Base-by-base conservation (phyloP, 2,329 filamentous ascomycete species). In the Camillea tinctor region DNA sequence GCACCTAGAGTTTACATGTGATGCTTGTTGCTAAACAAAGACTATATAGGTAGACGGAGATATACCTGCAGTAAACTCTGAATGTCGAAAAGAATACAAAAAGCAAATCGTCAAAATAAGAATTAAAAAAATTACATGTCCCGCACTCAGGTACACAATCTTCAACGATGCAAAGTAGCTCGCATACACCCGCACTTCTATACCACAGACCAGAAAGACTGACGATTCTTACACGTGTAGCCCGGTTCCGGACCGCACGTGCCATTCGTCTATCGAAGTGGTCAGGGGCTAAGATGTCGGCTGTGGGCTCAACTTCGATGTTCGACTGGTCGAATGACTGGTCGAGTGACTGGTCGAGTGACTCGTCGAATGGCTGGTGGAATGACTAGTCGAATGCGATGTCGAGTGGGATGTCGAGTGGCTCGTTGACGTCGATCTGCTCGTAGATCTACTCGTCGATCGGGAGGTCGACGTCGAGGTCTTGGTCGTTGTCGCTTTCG, bases 191-290 rank as follows among this genome's bases (percentile, higher is more conserved):
- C 49, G 59, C 48, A 26, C 50, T 50, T 30, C 62, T 61, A 54
- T 66, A 69, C 58, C 68, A 69, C 11, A 58, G 17, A 22, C 68
- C 66, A 52, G 60, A 66, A 6, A 3, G 1, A 20, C 59, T 67
- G 8, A n/a, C n/a, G n/a, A 13, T 64, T 62, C 19, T 26, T 52
- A 54, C 66, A 69, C 51, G 66, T 69, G 36, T 60, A 62, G 11
- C 64, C 65, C 19, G 57, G 55, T 13, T 54, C 50, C 20, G 64
- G 65, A 17, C 67, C 66, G 30, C 66, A 69, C 3, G 55, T 60
- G n/a, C 67, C 67, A 36, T n/a, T n/a, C n/a, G n/a, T 69, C 62
- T 54, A 20, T 26, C 19, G 66, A 66, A 17, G 59, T 36, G n/a
- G 56, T 24, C 11, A 61, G 50, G 36, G 48, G 48, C 40, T 26